Evolutionary conservation across 768 basidiomycete species (phyloP).

Genomic region (Lentinula aciculospora): DNA sequence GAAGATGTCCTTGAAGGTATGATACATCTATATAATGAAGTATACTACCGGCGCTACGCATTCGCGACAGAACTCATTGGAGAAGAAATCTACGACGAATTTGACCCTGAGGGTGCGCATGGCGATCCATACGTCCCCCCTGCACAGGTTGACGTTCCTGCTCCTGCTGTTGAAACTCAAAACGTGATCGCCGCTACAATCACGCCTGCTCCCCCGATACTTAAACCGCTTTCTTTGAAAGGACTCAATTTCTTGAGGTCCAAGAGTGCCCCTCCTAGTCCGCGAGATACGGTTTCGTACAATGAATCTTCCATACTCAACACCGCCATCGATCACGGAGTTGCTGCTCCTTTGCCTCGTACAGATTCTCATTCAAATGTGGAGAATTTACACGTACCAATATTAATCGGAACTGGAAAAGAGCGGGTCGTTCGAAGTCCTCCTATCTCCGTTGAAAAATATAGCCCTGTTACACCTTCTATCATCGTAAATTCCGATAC

Average conservation of each 20-base stretch:
- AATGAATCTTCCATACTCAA: slow-evolving; percentile 3
- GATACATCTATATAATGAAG: slow-evolving; percentile 8
- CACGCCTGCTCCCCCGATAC: slow-evolving; percentile 24
- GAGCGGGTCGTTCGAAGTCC: background rate
- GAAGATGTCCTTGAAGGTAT: slow-evolving; percentile 89
- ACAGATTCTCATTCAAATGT: slow-evolving; percentile 7
- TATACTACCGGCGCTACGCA: too few species aligned
- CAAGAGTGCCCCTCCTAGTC: slow-evolving; percentile 53
- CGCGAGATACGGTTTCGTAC: slow-evolving; percentile 23
- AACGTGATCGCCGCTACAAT: background rate
- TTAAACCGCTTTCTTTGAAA: slow-evolving; percentile 38
- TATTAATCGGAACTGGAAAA: background rate
- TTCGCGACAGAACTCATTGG: slow-evolving; percentile 75
- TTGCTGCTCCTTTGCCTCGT: slow-evolving; percentile 7
- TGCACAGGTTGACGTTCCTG: slow-evolving; percentile 10
- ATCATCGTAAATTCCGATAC: background rate
- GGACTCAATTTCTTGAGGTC: slow-evolving; percentile 48
- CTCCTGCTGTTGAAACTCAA: background rate
- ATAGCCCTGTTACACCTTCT: background rate
- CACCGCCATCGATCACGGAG: slow-evolving; percentile 6
- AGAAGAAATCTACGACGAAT: slow-evolving; percentile 91
- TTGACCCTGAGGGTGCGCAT: slow-evolving; percentile 72
- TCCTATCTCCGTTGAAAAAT: slow-evolving; percentile 1
- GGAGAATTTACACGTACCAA: background rate
- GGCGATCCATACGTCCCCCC: slow-evolving; percentile 35